A percentile compares a stretch with the other conserved stretches of the same genome.
Evolutionary conservation across 106 monocot genomes (phyloP).

Genomic region (Dendrobium chrysotoxum): DNA sequence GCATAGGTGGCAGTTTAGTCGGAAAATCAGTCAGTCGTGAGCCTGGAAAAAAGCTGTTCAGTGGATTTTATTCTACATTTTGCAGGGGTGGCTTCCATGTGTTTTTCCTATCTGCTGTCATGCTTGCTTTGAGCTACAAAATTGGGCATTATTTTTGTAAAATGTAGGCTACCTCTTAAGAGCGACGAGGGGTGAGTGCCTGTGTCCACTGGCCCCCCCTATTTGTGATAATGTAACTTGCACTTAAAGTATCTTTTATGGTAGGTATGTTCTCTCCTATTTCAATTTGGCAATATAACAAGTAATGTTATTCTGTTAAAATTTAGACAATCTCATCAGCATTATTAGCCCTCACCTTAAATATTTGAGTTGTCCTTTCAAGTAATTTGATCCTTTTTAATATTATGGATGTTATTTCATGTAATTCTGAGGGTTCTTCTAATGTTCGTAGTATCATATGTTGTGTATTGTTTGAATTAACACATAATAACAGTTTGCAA

Average conservation of each 20-base stretch:
- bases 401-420: too few species aligned
- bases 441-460: too few species aligned
- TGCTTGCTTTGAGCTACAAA: conserved; percentile 5
- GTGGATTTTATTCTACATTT: not conserved
- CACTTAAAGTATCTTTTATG: not conserved
- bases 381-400: too few species aligned
- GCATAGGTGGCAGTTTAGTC: not conserved
- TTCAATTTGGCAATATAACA: not conserved
- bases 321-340: not conserved
- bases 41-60: not conserved
- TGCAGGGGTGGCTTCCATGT: not conserved
- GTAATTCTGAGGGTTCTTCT: too few species aligned
- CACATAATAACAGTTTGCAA: too few species aligned
- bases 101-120: not conserved
- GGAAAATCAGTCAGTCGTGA: not conserved
- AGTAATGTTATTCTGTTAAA: not conserved
- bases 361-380: too few species aligned
- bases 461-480: too few species aligned
- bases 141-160: not conserved
- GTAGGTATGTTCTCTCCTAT: not conserved
- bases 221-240: not conserved
- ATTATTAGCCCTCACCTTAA: too few species aligned
- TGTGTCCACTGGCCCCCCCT: too few species aligned
- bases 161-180: too few species aligned
- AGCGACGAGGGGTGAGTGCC: too few species aligned